These are phyloP conservation scores for Penicillium chermesinum DNA, from an alignment of 495 filamentous ascomycete species.

Conservation along the genomic window DNA sequence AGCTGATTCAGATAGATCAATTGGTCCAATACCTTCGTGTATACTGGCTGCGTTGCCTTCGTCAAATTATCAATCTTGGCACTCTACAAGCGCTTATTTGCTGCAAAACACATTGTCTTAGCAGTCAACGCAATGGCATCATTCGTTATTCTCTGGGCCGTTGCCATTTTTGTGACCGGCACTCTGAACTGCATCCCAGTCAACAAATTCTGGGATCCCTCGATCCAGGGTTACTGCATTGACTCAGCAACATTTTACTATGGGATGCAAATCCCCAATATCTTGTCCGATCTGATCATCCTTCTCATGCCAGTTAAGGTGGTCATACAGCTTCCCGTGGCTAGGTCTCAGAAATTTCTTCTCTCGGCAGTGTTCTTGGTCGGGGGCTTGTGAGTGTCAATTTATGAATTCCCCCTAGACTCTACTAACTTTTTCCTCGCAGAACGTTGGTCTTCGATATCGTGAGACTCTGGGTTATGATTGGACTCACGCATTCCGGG, in stretches of 20 bases:
- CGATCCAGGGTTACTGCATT: conserved; percentile 26
- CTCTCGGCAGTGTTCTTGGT: conserved; percentile 38
- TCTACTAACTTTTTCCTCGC: too few species aligned
- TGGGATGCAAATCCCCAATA: conserved; percentile 36
- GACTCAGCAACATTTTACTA: conserved; percentile 28
- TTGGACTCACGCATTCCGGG: conserved; percentile 13
- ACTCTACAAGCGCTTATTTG: conserved; percentile 37
- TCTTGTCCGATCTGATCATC: conserved; percentile 35
- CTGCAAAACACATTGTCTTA: conserved; percentile 20
- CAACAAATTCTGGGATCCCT: conserved; percentile 27
- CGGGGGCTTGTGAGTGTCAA: conserved; percentile 30
- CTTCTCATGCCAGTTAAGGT: conserved; percentile 46
- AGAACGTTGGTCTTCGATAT: conserved; percentile 22
- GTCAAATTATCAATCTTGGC: conserved; percentile 43
- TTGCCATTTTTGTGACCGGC: conserved; percentile 23
- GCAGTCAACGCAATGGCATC: conserved; percentile 22
- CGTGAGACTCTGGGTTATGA: conserved; percentile 17
- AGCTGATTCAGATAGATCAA: conserved; percentile 14
- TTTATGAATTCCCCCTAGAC: not conserved
- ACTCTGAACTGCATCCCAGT: conserved; percentile 32
- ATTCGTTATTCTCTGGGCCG: conserved; percentile 28
- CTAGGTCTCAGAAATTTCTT: conserved; percentile 31
- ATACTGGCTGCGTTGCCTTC: conserved; percentile 24
- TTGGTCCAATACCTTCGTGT: conserved; percentile 29
- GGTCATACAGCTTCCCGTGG: conserved; percentile 36